Evolutionary conservation across 2,329 filamentous ascomycete genomes (phyloP).

Genomic region (Albifimbria verrucaria): DNA sequence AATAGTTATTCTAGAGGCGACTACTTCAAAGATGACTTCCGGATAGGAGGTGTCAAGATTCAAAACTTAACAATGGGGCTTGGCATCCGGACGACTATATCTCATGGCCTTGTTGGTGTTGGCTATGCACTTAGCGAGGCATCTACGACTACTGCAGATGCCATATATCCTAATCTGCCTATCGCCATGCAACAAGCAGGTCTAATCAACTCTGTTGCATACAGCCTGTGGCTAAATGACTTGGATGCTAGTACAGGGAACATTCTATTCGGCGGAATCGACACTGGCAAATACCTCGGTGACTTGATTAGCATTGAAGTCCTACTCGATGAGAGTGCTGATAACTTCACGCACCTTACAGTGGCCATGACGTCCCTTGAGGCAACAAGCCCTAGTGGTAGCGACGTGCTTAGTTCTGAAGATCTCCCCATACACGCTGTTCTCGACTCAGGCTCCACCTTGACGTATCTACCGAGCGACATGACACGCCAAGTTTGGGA

Average conservation of each 20-base stretch:
- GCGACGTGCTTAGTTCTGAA: constrained; percentile 40
- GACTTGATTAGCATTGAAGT: constrained; percentile 60
- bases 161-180: constrained; percentile 57
- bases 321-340: constrained; percentile 35
- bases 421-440: constrained; percentile 55
- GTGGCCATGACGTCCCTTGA: constrained; percentile 46
- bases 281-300: constrained; percentile 69
- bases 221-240: constrained; percentile 67
- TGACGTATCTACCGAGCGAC: constrained; percentile 65
- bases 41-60: constrained; percentile 50
- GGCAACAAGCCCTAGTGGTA: constrained; percentile 46
- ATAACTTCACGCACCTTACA: constrained; percentile 42
- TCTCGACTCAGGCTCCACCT: constrained; percentile 72
- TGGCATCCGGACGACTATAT: constrained; percentile 49
- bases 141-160: constrained; percentile 21
- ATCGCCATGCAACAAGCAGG: constrained; percentile 60
- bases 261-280: constrained; percentile 78
- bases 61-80: constrained; percentile 58
- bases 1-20: constrained; percentile 53
- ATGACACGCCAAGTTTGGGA: constrained; percentile 51
- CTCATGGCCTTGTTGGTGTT: constrained; percentile 57
- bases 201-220: constrained; percentile 63
- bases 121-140: constrained; percentile 57
- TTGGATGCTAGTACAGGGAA: constrained; percentile 60
- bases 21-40: constrained; percentile 56